Conservation (phyloP, 805 yeast species). For the Saccharomycopsis amapae region DNA sequence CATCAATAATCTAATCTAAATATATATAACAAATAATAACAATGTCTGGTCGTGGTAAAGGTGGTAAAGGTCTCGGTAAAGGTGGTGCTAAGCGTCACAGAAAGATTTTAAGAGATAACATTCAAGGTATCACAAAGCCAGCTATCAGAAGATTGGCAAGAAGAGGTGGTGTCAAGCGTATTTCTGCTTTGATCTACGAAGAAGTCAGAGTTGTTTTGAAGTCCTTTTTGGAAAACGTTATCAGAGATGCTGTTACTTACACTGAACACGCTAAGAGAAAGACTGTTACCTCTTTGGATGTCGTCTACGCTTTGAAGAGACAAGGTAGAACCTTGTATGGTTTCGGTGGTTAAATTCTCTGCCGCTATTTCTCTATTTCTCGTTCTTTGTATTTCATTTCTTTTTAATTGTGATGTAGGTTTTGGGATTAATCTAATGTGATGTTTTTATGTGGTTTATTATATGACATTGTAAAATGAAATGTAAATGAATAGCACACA, state of each 20-base stretch:
- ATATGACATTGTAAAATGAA: not conserved
- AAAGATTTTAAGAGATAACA: slow-evolving; percentile 98
- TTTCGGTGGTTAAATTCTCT: slow-evolving; percentile 88
- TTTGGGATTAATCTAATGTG: slow-evolving; percentile 2
- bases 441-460: not conserved
- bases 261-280: slow-evolving; percentile 99
- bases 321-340: slow-evolving; percentile 99
- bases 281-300: slow-evolving; percentile 98
- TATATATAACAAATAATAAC: too few species aligned
- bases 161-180: slow-evolving; percentile 99
- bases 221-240: slow-evolving; percentile 93
- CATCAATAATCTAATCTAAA: not conserved
- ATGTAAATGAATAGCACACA: too few species aligned
- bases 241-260: slow-evolving; percentile 98
- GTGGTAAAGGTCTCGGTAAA: slow-evolving; percentile 99
- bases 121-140: slow-evolving; percentile 99
- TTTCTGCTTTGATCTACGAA: slow-evolving; percentile 96
- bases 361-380: not conserved
- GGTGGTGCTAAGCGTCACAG: slow-evolving; percentile 99
- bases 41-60: slow-evolving; percentile 99
- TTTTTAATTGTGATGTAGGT: not conserved
- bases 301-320: slow-evolving; percentile 98
- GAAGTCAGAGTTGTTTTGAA: slow-evolving; percentile 97
- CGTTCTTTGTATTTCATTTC: not conserved
- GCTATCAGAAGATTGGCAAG: slow-evolving; percentile 99